A percentile compares a stretch with the other conserved stretches of the same genome.
Conservation (phyloP, 1,284 basidiomycete genomes). For the Apiotrichum sp. region DNA sequence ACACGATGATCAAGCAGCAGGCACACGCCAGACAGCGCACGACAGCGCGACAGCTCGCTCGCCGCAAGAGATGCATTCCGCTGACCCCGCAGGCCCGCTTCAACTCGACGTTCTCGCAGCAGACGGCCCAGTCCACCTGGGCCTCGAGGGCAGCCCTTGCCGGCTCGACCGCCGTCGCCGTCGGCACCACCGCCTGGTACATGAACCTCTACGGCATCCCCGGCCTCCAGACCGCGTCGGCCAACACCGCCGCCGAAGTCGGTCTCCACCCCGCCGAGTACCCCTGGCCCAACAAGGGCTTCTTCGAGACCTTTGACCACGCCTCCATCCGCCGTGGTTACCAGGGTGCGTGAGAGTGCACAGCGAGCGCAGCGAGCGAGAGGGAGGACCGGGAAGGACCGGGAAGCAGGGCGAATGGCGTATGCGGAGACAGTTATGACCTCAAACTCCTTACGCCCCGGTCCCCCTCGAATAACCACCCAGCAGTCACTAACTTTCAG, state of each 20-base stretch:
- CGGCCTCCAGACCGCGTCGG: slow-evolving; percentile 70
- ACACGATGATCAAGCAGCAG: too few species aligned
- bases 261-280: slow-evolving; percentile 84
- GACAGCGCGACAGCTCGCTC: too few species aligned
- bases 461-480: too few species aligned
- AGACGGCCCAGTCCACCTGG: slow-evolving; percentile 21
- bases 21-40: background rate
- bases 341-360: slow-evolving; percentile 51
- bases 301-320: slow-evolving; percentile 90
- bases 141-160: slow-evolving; percentile 70
- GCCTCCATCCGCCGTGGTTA: slow-evolving; percentile 90
- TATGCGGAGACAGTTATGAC: too few species aligned
- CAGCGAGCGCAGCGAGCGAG: too few species aligned
- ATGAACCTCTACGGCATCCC: slow-evolving; percentile 88
- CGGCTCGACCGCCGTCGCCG: slow-evolving; percentile 70
- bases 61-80: too few species aligned
- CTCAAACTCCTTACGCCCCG: too few species aligned
- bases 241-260: slow-evolving; percentile 84
- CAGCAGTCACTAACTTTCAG: slow-evolving; percentile 41
- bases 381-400: too few species aligned
- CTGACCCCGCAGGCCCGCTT: slow-evolving; percentile 22
- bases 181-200: slow-evolving; percentile 92
- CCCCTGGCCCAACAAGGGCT: slow-evolving; percentile 88
- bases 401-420: too few species aligned
- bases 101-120: slow-evolving; percentile 28